Percentiles rank a stretch among this genome's conserved stretches.
Conservation (phyloP, 805 yeast species). For the Jamesozyma rosinii region DNA sequence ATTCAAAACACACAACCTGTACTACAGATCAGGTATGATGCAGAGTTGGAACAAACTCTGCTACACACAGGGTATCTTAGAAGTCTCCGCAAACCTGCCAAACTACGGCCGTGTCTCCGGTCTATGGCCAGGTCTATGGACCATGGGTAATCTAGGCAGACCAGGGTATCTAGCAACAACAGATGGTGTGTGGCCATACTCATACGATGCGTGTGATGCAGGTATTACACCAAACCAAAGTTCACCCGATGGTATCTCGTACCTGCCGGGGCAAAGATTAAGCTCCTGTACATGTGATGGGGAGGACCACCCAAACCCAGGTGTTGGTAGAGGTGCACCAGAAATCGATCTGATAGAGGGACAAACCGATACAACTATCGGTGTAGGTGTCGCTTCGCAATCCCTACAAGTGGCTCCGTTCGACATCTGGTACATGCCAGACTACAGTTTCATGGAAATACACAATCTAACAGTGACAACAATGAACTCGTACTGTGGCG, state of each 20-base stretch:
- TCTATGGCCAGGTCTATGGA: constrained; percentile 95
- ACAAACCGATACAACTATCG: constrained; percentile 48
- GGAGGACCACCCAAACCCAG: constrained; percentile 80
- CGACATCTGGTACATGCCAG: constrained; percentile 91
- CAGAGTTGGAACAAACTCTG: constrained; percentile 91
- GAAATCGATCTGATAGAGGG: constrained; percentile 91
- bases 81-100: constrained; percentile 69
- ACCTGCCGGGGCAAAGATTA: constrained; percentile 75
- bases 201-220: constrained; percentile 80
- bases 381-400: constrained; percentile 76
- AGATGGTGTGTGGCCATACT: constrained; percentile 93
- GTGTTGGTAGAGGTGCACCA: constrained; percentile 89
- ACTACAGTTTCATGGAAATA: constrained; percentile 69
- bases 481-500: constrained; percentile 86
- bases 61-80: constrained; percentile 74
- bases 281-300: constrained; percentile 71
- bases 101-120: constrained; percentile 73
- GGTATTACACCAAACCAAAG: constrained; percentile 94
- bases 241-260: constrained; percentile 79
- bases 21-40: constrained; percentile 83
- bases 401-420: constrained; percentile 88
- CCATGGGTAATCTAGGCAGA: constrained; percentile 85
- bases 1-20: constrained; percentile 63
- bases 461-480: constrained; percentile 59
- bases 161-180: constrained; percentile 84